Evolutionary conservation across 768 basidiomycete genomes (phyloP), one percentile per base, ranked within the genome.

Genomic region (Tylopilus balloui): DNA sequence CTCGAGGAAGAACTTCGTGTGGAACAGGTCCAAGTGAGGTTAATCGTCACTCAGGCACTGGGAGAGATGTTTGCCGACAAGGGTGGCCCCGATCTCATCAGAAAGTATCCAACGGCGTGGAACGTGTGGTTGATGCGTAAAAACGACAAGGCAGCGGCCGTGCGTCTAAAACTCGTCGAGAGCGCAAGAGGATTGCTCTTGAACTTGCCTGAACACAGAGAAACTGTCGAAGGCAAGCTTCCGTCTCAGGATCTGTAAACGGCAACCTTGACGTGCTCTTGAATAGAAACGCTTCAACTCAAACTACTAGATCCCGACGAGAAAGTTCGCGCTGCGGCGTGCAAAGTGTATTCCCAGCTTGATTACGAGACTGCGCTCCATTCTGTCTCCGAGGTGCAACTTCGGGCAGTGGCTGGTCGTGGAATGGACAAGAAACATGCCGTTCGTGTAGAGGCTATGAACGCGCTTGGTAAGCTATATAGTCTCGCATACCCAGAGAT

Each of bases 331-430:
- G 81, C 87, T 6, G 85, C 91, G 1, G 83, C 83, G 1, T 95
- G 92, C 73, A 83, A 78, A 59, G 68, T 90, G 11, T 91, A 92
- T 56, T 81, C 83, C 1, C 78, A 83, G 47, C 70, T 98, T 11
- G 94, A 97, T 64, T 97, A 92, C 61, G 96, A 99, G 68, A 87
- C 86, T 0, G 87, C 84, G 0, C 64, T 92, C 27, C 93, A 95
- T 62, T 83, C 91, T 58, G 82, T 94, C 24, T 78, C 81, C 9
- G 75, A 76, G 51, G 62, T 64, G 0, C 83, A 85, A 42, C 70
- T 97, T 39, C 73, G 76, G 13, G 71, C 70, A 3, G 69, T 98
- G 1, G 85, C 80, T 6, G 86, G 75, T 19, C 78, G 96, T 20
- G 81, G 84, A 2, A 65, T 81, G 48, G 96, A 99, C 68, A 92